Percentiles rank a stretch among this genome's conserved stretches.
Evolutionary conservation across 306 rosid species (phyloP).

Genomic region (Vigna radiata): DNA sequence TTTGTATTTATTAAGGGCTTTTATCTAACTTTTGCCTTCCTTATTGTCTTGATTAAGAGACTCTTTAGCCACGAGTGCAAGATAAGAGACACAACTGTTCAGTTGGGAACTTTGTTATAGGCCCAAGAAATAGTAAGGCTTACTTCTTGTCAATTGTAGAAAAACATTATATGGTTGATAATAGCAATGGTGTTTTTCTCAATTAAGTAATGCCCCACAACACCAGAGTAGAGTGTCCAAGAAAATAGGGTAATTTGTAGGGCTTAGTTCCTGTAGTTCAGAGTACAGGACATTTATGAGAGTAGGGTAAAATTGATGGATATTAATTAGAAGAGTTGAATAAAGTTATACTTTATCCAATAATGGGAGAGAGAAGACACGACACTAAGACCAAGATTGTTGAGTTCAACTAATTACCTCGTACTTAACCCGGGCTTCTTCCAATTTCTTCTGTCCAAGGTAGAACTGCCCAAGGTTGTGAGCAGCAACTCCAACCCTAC

Average conservation of each 20-base stretch:
- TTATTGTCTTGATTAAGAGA: neutral
- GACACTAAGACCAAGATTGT: constrained; percentile 2
- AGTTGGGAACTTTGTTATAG: constrained; percentile 4
- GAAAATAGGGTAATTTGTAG: constrained; percentile 10
- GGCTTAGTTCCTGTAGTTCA: neutral
- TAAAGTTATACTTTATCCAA: constrained; percentile 21
- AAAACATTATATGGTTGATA: constrained; percentile 5
- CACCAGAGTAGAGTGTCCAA: constrained; percentile 5
- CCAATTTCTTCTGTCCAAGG: constrained; percentile 71
- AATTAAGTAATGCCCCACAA: neutral
- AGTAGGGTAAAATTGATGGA: constrained; percentile 10
- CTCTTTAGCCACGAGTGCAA: constrained; percentile 8
- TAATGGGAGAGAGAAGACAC: neutral
- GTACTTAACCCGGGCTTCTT: constrained; percentile 70
- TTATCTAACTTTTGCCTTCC: constrained; percentile 9
- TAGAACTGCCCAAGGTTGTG: constrained; percentile 94
- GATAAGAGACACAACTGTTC: neutral
- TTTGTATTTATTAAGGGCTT: neutral
- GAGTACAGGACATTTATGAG: constrained; percentile 1
- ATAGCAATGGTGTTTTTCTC: constrained; percentile 24
- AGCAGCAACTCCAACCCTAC: constrained; percentile 79
- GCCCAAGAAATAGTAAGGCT: neutral
- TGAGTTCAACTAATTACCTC: constrained; percentile 59
- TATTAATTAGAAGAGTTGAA: constrained; percentile 22
- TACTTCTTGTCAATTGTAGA: constrained; percentile 17